These are phyloP conservation scores for Ceratocystiopsis brevicomis DNA, from an alignment of 2,329 filamentous ascomycete genomes.

Conservation along the genomic window DNA sequence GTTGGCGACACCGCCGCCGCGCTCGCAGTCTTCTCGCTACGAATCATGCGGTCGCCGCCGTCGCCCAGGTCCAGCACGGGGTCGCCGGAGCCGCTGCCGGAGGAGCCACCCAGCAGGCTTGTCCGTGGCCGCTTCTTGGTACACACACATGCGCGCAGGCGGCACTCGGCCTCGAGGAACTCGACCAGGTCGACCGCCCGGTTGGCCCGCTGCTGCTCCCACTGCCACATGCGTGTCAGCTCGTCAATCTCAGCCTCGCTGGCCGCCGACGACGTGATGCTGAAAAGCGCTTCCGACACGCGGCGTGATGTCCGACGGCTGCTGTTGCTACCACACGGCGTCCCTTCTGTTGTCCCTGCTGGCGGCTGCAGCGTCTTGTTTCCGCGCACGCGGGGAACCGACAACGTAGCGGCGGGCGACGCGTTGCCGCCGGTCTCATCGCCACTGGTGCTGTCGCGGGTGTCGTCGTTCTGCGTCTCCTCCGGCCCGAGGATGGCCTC, in stretches of 20 bases:
- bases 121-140: constrained; percentile 21
- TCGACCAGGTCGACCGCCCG: constrained; percentile 55
- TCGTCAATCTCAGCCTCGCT: constrained; percentile 42
- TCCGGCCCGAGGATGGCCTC: too few species aligned
- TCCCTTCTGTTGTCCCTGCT: constrained; percentile 38
- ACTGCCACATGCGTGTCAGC: constrained; percentile 30
- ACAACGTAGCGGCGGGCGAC: too few species aligned
- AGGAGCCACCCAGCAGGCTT: constrained; percentile 10
- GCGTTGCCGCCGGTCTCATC: neutral
- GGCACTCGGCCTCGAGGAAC: constrained; percentile 58
- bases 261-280: constrained; percentile 34
- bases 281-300: constrained; percentile 25
- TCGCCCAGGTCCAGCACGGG: constrained; percentile 19
- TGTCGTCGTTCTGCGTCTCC: neutral
- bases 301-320: constrained; percentile 21
- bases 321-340: constrained; percentile 36
- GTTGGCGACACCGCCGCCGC: constrained; percentile 6
- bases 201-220: constrained; percentile 43
- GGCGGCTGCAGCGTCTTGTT: neutral
- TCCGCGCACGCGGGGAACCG: too few species aligned
- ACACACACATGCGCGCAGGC: constrained; percentile 47
- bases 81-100: too few species aligned
- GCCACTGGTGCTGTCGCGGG: neutral
- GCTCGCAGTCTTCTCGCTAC: constrained; percentile 17
- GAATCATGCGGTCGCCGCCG: constrained; percentile 23